Percentiles rank a stretch among this genome's conserved stretches.
Conservation (phyloP, 495 filamentous ascomycete genomes). For the Clohesyomyces aquaticus region DNA sequence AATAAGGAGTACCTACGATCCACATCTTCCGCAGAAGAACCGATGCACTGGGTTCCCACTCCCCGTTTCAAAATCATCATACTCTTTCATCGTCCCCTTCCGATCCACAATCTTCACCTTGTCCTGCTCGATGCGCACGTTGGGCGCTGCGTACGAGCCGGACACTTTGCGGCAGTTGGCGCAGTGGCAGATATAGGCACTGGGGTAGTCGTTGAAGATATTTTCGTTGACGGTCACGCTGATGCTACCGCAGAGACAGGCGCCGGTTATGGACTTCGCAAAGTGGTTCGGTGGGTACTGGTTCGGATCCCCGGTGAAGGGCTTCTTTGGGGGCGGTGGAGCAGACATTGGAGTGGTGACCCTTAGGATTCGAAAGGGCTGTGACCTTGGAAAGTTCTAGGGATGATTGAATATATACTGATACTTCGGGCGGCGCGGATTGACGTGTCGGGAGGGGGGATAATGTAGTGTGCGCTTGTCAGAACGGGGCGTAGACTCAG, state of each 20-base stretch:
- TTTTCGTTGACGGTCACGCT: slow-evolving; percentile 50
- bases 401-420: no score
- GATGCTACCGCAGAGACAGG: slow-evolving; percentile 40
- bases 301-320: no score
- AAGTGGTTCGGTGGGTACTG: no score
- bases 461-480: no score
- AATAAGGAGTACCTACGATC: slow-evolving; percentile 51
- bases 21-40: slow-evolving; percentile 50
- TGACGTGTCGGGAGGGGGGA: no score
- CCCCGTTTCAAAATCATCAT: slow-evolving; percentile 45
- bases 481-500: no score
- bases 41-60: slow-evolving; percentile 49
- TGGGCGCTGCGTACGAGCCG: slow-evolving; percentile 47
- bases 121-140: slow-evolving; percentile 49
- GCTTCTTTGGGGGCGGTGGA: no score
- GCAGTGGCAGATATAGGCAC: slow-evolving; percentile 49
- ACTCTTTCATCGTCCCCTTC: slow-evolving; percentile 47
- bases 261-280: slow-evolving; percentile 43
- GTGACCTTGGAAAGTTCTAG: no score
- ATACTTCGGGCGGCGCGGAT: no score
- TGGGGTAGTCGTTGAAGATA: slow-evolving; percentile 46
- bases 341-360: no score
- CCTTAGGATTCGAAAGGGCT: no score
- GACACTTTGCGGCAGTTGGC: slow-evolving; percentile 50
- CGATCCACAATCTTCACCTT: slow-evolving; percentile 49